phyloP scores from a whole-genome alignment of 805 yeast genomes.

The Starmerella lactis-condensi region DNA sequence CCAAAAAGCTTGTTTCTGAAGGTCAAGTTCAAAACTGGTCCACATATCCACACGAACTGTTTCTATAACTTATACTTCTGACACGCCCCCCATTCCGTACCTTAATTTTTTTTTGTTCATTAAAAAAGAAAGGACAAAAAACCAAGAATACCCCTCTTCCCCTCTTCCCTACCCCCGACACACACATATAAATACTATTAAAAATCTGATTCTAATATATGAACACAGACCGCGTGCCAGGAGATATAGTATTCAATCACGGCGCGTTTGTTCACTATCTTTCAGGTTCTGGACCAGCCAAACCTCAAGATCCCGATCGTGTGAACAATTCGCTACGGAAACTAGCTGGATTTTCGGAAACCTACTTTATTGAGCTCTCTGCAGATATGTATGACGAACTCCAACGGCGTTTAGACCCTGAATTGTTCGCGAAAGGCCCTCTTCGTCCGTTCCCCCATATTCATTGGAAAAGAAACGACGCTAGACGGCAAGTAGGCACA shows the following conservation, averaged over 20 bases:
- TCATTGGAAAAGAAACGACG: constrained; percentile 90
- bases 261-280: constrained; percentile 12
- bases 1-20: too few species aligned
- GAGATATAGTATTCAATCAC: constrained; percentile 6
- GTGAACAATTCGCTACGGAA: constrained; percentile 23
- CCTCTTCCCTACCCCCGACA: too few species aligned
- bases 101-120: too few species aligned
- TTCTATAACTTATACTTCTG: too few species aligned
- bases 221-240: too few species aligned
- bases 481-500: constrained; percentile 75
- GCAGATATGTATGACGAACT: constrained; percentile 92
- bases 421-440: constrained; percentile 29
- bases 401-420: constrained; percentile 43
- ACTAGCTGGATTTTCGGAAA: constrained; percentile 34
- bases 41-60: too few species aligned
- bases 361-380: constrained; percentile 75
- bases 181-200: too few species aligned
- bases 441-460: constrained; percentile 52
- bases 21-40: too few species aligned
- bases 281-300: constrained; percentile 1
- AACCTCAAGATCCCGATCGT: constrained; percentile 8
- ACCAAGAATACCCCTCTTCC: too few species aligned
- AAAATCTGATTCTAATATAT: too few species aligned
- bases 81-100: too few species aligned
- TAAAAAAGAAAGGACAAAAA: too few species aligned